Evolutionary conservation across 1,139 yeast genomes (phyloP), one percentile per base, ranked within the genome.

Genomic region (Debaryomyces robertsiae): DNA sequence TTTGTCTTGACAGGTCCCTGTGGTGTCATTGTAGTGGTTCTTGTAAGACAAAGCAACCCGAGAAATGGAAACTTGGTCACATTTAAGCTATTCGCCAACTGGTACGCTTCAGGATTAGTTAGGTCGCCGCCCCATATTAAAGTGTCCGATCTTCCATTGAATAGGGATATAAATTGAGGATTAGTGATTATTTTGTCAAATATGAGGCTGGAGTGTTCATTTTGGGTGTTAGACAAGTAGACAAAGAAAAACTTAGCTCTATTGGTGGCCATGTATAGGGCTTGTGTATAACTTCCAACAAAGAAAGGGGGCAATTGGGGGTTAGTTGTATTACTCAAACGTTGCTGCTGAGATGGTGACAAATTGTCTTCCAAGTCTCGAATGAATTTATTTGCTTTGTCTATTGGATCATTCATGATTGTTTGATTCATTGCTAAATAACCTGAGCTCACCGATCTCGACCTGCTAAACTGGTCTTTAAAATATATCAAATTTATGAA

Each of bases 51-150:
- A 40, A 84, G 53, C 7, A 84, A 60, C 0, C 94, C 96, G 30
- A 88, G 62, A 57, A 87, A 86, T 9, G 98, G 98, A 54, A 84
- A 84, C 48, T 79, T 77, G 15, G 91, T 78, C 32, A 84, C 86
- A 45, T 79, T 78, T 45, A 91, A 74, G 36, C 85, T 79, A 55
- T 84, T 83, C 0, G 96, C 88, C 11, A 89, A 81, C 54, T 89
- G 95, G 55, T 81, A 84, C 1, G 94, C 88, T 61, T 93, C 98
- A 10, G 90, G 80, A 46, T 83, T 81, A 11, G 80, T 76, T 23
- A 86, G 79, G 57, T 87, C 86, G 6, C 97, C 96, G 27, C 94
- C 95, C 98, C 98, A 93, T 4, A 89, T 67, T 3, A 89, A 54
- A 3, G 82, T 60, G 34, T 75, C 68, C 39, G 74, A 75, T 40